Conservation (phyloP, 257 asterid species). For the Mentha longifolia region DNA sequence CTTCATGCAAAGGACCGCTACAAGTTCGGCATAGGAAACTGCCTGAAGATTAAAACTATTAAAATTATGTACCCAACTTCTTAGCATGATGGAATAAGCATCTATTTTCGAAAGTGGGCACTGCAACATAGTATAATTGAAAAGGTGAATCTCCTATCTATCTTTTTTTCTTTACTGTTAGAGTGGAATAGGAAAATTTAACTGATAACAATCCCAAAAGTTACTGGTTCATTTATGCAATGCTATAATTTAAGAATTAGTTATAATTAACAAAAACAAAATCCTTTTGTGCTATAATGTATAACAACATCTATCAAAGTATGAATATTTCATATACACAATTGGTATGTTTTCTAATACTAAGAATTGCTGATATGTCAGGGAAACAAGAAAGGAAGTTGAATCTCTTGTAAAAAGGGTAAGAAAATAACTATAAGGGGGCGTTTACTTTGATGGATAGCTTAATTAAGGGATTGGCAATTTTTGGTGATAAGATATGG, state of each 20-base stretch:
- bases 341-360: not conserved
- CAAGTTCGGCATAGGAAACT: slow-evolving; percentile 3
- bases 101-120: not conserved
- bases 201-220: not conserved
- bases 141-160: not conserved
- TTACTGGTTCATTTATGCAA: slow-evolving; percentile 13
- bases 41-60: not conserved
- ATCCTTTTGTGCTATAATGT: not conserved
- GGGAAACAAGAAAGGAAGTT: not conserved
- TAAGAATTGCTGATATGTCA: not conserved
- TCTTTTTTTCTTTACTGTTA: not conserved
- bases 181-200: not conserved
- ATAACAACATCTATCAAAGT: not conserved
- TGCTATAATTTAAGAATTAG: not conserved
- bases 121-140: not conserved
- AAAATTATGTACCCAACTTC: not conserved
- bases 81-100: not conserved
- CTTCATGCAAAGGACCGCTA: not conserved
- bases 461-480: too few species aligned
- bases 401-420: not conserved
- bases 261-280: slow-evolving; percentile 2
- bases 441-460: too few species aligned
- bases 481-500: too few species aligned
- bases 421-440: not conserved
- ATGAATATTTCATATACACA: not conserved